Percentiles rank a stretch among this genome's conserved stretches.
Conservation (phyloP, 257 asterid species). For the Rauvolfia tetraphylla region DNA sequence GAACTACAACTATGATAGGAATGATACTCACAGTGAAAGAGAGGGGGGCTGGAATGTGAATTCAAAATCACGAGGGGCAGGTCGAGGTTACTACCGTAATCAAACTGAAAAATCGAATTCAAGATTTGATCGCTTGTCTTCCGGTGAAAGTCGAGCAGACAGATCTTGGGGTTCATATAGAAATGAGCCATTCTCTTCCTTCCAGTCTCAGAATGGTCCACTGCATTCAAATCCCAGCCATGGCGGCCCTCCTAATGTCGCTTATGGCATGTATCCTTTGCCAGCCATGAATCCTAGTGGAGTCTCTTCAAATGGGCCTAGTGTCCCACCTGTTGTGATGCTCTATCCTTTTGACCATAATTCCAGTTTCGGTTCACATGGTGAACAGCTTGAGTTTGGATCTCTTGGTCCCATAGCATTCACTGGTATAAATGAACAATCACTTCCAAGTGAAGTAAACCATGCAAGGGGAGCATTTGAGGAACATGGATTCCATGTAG, state of each 20-base stretch:
- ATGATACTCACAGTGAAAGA: slow-evolving; percentile 59
- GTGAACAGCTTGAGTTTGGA: slow-evolving; percentile 88
- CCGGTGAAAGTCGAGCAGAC: slow-evolving; percentile 57
- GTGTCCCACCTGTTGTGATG: slow-evolving; percentile 60
- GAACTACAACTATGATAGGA: slow-evolving; percentile 64
- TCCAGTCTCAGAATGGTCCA: slow-evolving; percentile 68
- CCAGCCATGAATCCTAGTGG: slow-evolving; percentile 50
- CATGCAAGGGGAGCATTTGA: slow-evolving; percentile 47
- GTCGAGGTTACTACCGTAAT: slow-evolving; percentile 55
- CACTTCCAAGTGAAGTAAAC: slow-evolving; percentile 54
- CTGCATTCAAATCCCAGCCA: slow-evolving; percentile 47
- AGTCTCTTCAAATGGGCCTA: slow-evolving; percentile 54
- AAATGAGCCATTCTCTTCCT: slow-evolving; percentile 41
- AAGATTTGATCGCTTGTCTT: slow-evolving; percentile 52
- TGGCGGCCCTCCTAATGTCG: slow-evolving; percentile 48
- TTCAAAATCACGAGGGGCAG: slow-evolving; percentile 60
- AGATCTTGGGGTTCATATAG: slow-evolving; percentile 53
- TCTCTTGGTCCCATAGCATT: slow-evolving; percentile 68
- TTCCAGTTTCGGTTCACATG: slow-evolving; percentile 45
- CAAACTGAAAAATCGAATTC: slow-evolving; percentile 65
- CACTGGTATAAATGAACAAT: slow-evolving; percentile 55
- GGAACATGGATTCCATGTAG: slow-evolving; percentile 54
- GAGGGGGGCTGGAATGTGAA: slow-evolving; percentile 72
- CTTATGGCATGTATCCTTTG: slow-evolving; percentile 59
- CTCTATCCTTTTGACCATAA: slow-evolving; percentile 71